Conservation (phyloP, 129 eudicot species). For the Ambrosia trifida region DNA sequence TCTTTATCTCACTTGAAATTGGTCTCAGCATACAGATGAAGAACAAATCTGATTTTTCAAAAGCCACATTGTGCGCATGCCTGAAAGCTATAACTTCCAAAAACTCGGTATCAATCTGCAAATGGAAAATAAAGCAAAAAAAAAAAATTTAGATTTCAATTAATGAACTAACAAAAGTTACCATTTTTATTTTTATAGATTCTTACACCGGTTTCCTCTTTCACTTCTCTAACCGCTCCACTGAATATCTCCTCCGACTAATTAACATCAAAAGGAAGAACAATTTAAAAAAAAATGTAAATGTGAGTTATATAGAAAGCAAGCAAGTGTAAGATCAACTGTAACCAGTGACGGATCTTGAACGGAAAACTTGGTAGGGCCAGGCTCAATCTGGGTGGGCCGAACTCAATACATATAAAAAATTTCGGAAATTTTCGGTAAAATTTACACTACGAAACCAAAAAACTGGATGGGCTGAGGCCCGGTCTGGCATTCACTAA, state of each 20-base stretch:
- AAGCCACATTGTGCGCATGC: constrained; percentile 83
- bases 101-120: constrained; percentile 77
- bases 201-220: constrained; percentile 94
- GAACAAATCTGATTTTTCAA: constrained; percentile 86
- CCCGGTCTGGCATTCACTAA: too few relatives aligned
- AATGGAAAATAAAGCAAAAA: not conserved
- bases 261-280: constrained; percentile 13
- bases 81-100: constrained; percentile 78
- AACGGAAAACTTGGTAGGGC: too few relatives aligned
- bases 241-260: constrained; percentile 83
- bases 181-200: not conserved
- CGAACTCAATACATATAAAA: too few relatives aligned
- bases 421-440: too few relatives aligned
- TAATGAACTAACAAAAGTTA: not conserved
- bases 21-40: constrained; percentile 82
- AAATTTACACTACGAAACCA: too few relatives aligned
- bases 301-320: not conserved
- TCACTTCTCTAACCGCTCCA: constrained; percentile 87
- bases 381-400: too few relatives aligned
- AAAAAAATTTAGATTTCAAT: not conserved
- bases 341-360: too few relatives aligned
- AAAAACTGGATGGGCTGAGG: too few relatives aligned
- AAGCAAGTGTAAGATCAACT: not conserved
- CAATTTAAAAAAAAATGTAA: not conserved
- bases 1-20: constrained; percentile 53